Evolutionary conservation across 768 basidiomycete genomes (phyloP), one percentile per base, ranked within the genome.

Genomic region (Trametes cinnabarina): DNA sequence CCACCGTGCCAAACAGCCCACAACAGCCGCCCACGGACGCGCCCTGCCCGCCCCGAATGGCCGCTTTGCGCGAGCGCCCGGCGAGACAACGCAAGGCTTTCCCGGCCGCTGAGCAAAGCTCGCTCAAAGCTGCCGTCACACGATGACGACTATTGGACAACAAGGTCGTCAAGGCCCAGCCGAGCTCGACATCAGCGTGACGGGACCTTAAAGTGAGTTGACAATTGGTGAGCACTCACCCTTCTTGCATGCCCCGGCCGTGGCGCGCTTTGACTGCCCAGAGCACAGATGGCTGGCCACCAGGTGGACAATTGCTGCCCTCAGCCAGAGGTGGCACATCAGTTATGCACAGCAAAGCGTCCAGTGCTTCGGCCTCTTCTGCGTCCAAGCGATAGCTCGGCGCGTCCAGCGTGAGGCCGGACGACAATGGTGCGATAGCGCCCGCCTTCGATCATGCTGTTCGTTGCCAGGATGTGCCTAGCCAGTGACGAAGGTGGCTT

Each of bases 11-110:
- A 58, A 62, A 47, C 32, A 62, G 15, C 32, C 32, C 37, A 47
- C 57, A 62, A 62, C 51, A 62, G 46, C 54, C 54, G 54, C 54
- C 46, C 46, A 55, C 54, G n/a, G n/a, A n/a, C n/a, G n/a, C n/a
- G n/a, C n/a, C n/a, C 32, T 32, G 22, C 19, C 46, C 46, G 37
- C 25, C 46, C 37, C 26, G 35, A 40, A 47, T 47, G 37, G 37
- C 35, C n/a, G 19, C 34, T 47, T 41, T 46, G 46, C 15, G 1
- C 11, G n/a, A 48, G 37, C 46, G 54, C 54, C 37, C 46, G 46
- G n/a, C n/a, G n/a, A 41, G 37, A 55, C 54, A 55, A 55, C 23
- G 54, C 54, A 55, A 47, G 25, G 26, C 54, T 41, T 37, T 54
- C 42, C 22, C 35, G 53, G 44, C 8, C 34, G 5, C 23, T 8